Percentiles rank a stretch among this genome's conserved stretches.
Evolutionary conservation across 768 basidiomycete species (phyloP).

Genomic region (Boletus subcaerulescens): DNA sequence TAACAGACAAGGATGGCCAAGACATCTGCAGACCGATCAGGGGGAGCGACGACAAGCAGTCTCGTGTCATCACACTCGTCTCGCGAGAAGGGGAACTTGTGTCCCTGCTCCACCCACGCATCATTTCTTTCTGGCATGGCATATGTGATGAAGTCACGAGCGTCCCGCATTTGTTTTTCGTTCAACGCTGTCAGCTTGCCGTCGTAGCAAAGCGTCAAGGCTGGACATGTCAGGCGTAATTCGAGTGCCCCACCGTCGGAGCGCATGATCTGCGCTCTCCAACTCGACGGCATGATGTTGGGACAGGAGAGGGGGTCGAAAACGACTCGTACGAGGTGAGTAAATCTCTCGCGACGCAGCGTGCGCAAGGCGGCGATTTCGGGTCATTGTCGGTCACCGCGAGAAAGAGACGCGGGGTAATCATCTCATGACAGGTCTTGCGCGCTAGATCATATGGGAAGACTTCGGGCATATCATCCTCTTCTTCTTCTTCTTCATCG

Average conservation of each 20-base stretch:
- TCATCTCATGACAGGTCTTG: not conserved
- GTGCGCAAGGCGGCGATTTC: conserved; percentile 5
- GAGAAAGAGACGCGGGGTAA: not conserved
- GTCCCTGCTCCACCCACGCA: not conserved
- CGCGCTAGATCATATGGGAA: not conserved
- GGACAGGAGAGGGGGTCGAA: no score
- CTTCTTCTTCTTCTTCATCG: not conserved
- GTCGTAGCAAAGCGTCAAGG: not conserved
- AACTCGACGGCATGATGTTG: not conserved
- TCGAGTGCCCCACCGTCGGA: not conserved
- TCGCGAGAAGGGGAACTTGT: not conserved
- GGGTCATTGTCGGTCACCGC: conserved; percentile 4
- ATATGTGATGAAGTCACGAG: not conserved
- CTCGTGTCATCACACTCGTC: not conserved
- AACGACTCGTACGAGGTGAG: not conserved
- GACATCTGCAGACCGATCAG: not conserved
- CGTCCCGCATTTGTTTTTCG: not conserved
- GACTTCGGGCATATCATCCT: not conserved
- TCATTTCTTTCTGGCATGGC: not conserved
- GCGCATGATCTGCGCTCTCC: not conserved
- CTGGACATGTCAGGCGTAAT: conserved; percentile 1
- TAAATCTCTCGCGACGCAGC: not conserved
- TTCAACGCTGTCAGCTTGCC: not conserved
- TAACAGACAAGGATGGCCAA: not conserved
- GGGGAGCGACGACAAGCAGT: not conserved